These are phyloP conservation scores for Magnusiomyces fungicola DNA, from an alignment of 1,139 yeast genomes.

Conservation along the genomic window DNA sequence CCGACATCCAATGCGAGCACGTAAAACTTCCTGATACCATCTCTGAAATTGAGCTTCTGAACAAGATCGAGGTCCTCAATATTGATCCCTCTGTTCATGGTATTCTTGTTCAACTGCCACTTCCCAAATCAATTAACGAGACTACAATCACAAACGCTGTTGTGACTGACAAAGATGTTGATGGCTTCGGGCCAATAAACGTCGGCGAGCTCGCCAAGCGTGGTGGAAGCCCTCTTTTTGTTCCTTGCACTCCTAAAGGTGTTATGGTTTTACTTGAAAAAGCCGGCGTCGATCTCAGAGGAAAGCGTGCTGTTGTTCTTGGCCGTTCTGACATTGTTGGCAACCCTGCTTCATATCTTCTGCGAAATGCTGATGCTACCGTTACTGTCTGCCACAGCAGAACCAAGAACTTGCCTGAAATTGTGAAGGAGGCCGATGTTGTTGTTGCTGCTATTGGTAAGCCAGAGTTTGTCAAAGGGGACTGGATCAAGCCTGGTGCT, in stretches of 20 bases:
- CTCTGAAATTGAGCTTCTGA: slow-evolving; percentile 38
- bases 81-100: slow-evolving; percentile 72
- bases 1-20: slow-evolving; percentile 31
- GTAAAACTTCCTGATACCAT: slow-evolving; percentile 29
- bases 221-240: slow-evolving; percentile 75
- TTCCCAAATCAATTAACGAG: slow-evolving; percentile 78
- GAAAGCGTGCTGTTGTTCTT: slow-evolving; percentile 84
- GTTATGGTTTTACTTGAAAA: slow-evolving; percentile 68
- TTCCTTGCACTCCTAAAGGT: slow-evolving; percentile 97
- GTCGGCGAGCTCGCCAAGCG: slow-evolving; percentile 87
- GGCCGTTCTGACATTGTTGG: slow-evolving; percentile 98
- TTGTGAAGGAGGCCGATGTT: slow-evolving; percentile 70
- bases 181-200: slow-evolving; percentile 86
- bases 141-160: slow-evolving; percentile 73
- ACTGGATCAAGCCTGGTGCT: slow-evolving; percentile 78
- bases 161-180: slow-evolving; percentile 77
- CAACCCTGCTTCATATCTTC: slow-evolving; percentile 76
- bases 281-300: slow-evolving; percentile 58
- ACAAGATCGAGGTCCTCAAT: slow-evolving; percentile 56
- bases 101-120: slow-evolving; percentile 83
- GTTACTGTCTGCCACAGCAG: slow-evolving; percentile 82
- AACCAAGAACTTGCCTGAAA: slow-evolving; percentile 54
- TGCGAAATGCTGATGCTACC: slow-evolving; percentile 73
- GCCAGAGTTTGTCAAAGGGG: slow-evolving; percentile 78
- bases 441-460: slow-evolving; percentile 89